A percentile compares a stretch with the other conserved stretches of the same genome.
Evolutionary conservation across 805 yeast genomes (phyloP).

Genomic region (Metschnikowia colocasiae): DNA sequence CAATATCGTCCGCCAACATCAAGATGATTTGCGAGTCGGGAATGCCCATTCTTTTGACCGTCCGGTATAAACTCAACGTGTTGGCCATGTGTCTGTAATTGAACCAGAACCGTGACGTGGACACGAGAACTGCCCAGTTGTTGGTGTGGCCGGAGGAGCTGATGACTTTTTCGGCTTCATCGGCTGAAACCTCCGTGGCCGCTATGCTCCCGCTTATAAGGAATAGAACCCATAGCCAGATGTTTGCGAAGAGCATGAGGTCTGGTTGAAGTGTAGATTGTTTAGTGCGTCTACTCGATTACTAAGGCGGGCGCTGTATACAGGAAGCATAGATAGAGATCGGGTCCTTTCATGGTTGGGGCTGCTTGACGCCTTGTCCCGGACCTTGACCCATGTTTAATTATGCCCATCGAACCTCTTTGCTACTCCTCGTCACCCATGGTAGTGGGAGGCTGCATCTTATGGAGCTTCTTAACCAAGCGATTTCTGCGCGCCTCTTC

Average conservation of each 20-base stretch:
- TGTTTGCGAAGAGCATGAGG: not conserved
- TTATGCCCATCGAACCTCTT: too few species aligned
- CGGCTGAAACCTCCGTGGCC: not conserved
- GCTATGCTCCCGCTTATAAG: not conserved
- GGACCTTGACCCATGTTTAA: too few species aligned
- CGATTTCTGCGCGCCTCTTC: not conserved
- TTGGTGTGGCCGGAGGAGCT: slow-evolving; percentile 52
- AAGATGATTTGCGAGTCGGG: slow-evolving; percentile 96
- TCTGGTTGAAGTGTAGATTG: not conserved
- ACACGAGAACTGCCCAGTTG: slow-evolving; percentile 85
- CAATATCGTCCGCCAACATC: slow-evolving; percentile 95
- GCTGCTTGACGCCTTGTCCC: too few species aligned
- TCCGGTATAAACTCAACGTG: slow-evolving; percentile 87
- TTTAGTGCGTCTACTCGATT: not conserved
- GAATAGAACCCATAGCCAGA: not conserved
- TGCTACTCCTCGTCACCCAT: not conserved
- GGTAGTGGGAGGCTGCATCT: not conserved
- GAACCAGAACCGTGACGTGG: slow-evolving; percentile 97
- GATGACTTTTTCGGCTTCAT: slow-evolving; percentile 19
- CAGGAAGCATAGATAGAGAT: too few species aligned
- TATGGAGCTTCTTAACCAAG: not conserved
- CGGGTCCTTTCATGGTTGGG: too few species aligned
- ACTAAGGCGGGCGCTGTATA: not conserved
- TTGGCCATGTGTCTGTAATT: slow-evolving; percentile 98
- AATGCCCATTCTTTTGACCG: slow-evolving; percentile 92